A percentile compares a stretch with the other conserved stretches of the same genome.
Conservation (phyloP, 208 protist genomes). For the Wallacemonas sp. region DNA sequence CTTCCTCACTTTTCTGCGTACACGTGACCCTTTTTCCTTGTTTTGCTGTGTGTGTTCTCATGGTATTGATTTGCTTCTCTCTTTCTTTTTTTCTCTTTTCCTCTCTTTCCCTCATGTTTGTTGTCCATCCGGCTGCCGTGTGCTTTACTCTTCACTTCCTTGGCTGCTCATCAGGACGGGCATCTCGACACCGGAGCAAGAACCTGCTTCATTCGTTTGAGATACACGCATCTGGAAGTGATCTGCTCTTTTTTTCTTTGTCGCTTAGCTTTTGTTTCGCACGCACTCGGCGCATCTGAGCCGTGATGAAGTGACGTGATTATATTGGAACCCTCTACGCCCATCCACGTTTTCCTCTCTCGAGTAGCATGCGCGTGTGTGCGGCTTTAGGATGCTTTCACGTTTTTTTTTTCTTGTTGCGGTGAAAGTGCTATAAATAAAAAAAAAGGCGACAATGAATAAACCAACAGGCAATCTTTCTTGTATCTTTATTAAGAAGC, state of each 20-base stretch:
- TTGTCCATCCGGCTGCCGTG: neutral
- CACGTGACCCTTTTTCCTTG: no score
- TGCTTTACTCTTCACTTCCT: neutral
- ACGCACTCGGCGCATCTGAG: no score
- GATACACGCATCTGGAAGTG: neutral
- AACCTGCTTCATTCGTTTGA: no score
- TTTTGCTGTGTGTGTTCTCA: neutral
- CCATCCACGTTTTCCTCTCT: no score
- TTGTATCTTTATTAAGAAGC: conserved; percentile 23
- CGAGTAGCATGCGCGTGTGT: no score
- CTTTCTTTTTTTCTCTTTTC: conserved; percentile 12
- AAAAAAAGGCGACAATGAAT: no score
- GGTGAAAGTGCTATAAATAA: no score
- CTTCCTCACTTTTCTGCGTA: neutral
- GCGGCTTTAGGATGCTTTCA: no score
- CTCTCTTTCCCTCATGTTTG: conserved; percentile 1
- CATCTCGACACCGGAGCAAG: no score
- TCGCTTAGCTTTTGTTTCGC: neutral
- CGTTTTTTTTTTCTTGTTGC: conserved; percentile 4
- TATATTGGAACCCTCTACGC: no score
- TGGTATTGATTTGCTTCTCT: conserved; percentile 5
- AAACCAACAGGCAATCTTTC: no score
- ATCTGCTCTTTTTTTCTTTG: conserved; percentile 11
- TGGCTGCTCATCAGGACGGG: neutral
- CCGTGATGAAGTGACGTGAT: no score